These are phyloP conservation scores for Fusarium devonianum DNA, from an alignment of 2,329 filamentous ascomycete species.

Conservation along the genomic window DNA sequence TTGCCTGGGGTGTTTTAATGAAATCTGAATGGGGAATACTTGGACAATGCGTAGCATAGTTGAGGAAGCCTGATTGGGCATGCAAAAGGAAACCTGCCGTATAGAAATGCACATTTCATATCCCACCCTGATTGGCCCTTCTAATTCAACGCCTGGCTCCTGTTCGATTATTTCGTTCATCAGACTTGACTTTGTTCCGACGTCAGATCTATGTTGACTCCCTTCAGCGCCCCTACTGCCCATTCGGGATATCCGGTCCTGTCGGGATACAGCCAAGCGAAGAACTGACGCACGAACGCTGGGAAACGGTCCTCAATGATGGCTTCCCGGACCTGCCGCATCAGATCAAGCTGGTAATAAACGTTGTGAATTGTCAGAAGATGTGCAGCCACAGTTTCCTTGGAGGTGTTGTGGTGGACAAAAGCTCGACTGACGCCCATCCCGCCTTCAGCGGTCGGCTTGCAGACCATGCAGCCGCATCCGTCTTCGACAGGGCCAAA, in stretches of 20 bases:
- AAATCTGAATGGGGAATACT: constrained; percentile 20
- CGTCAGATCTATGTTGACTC: constrained; percentile 76
- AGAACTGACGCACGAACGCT: constrained; percentile 79
- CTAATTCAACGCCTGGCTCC: constrained; percentile 15
- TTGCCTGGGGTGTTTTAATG: constrained; percentile 33
- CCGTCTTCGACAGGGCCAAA: constrained; percentile 84
- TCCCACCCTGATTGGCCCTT: constrained; percentile 11
- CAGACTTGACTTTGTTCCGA: constrained; percentile 27
- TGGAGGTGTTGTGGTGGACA: constrained; percentile 88
- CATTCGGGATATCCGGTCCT: constrained; percentile 77
- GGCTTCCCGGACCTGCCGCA: constrained; percentile 76
- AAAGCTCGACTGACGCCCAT: constrained; percentile 87
- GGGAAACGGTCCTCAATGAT: constrained; percentile 85
- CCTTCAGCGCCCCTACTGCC: constrained; percentile 80
- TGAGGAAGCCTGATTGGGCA: constrained; percentile 20
- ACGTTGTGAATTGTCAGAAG: constrained; percentile 94
- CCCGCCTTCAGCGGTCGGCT: constrained; percentile 69
- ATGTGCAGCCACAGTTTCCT: constrained; percentile 91
- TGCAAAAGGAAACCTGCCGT: constrained; percentile 18
- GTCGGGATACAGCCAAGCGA: constrained; percentile 70
- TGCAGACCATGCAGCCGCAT: constrained; percentile 83
- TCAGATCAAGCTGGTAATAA: constrained; percentile 86
- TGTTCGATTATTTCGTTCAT: not conserved
- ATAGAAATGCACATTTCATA: constrained; percentile 35
- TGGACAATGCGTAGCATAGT: constrained; percentile 12